Evolutionary conservation across 768 basidiomycete genomes (phyloP), one percentile per base, ranked within the genome.

Genomic region (Pleurotus cornucopiae): DNA sequence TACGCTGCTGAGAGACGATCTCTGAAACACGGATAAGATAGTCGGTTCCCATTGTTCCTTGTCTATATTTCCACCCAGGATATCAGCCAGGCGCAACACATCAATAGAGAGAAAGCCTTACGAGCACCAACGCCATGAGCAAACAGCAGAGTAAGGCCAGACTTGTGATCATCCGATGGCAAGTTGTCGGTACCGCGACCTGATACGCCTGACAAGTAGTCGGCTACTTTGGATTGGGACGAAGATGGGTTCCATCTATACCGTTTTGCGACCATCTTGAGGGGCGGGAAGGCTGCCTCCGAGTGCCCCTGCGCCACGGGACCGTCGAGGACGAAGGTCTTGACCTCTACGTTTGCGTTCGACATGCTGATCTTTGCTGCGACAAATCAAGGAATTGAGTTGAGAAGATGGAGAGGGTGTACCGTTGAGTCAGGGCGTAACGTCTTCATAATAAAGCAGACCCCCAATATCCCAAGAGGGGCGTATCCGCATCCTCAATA

Each of bases 21-120:
- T 30, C 30, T 45, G 25, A 61, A 79, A 77, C 9, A 81, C 63
- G 0, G 61, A 59, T 34, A 71, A 59, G 14, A 83, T 72, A 2
- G 71, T 70, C 0, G 79, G 76, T 56, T 82, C 80, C 80, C 80
- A 83, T 59, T 77, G 75, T 60, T 83, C 80, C 60, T 83, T 82
- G 62, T 80, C 81, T 83, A 58, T n/a, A 16, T 14, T 39, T 37
- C 30, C 13, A 20, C 46, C 13, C 18, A 37, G 16, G 30, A 11
- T 34, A 11, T 34, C 30, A 34, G 30, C 9, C 51, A 16, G 13
- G 3, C 3, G 39, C 2, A n/a, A 34, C 30, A 34, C 30, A 25
- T 23, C 14, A 34, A 14, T 3, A 5, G 48, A 20, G 11, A 21
- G 48, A 26, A 25, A 11, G 40, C 51, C 43, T 52, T 3, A 52